Evolutionary conservation across 1,139 yeast species (phyloP), one percentile per base, ranked within the genome.

Genomic region (Pichia sp.): DNA sequence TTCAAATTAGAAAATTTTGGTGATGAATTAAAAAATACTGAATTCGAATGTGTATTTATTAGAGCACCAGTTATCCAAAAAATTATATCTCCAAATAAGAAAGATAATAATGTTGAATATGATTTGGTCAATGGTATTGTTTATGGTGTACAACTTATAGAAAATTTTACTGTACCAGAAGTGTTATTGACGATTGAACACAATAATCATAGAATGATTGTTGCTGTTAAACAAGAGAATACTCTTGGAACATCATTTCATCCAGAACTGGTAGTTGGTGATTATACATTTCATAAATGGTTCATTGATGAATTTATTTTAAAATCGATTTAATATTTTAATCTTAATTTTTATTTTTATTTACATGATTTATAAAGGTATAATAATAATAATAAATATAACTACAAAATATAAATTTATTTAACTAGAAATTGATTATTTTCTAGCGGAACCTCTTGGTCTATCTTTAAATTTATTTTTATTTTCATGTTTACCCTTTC

Each of bases 401-500:
- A n/a, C n/a, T n/a, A n/a, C n/a, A n/a, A n/a, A n/a, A n/a, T n/a
- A n/a, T n/a, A n/a, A n/a, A n/a, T n/a, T n/a, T n/a, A n/a, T n/a
- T n/a, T n/a, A n/a, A n/a, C n/a, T n/a, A n/a, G n/a, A n/a, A n/a
- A n/a, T n/a, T n/a, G n/a, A 8, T 20, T 33, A 46, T 42, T 52
- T 53, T 48, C 50, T 57, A 38, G 61, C 59, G 30, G 60, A 57
- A 42, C 78, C 78, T 68, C 82, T 76, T 63, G 85, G 85, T 74
- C 90, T 78, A 64, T 90, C 97, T 65, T 83, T 82, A 47, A 89
- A 89, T 74, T 87, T 82, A 76, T 77, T 74, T 66, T 77, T 82
- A 66, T 90, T 90, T 53, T 75, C 82, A 62, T 86, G 77, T 69
- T 85, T 87, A 62, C 94, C 94, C 60, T 84, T 81, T 69, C 98